Conservation (phyloP, 2,329 filamentous ascomycete genomes). For the Colletotrichum coccodes region DNA sequence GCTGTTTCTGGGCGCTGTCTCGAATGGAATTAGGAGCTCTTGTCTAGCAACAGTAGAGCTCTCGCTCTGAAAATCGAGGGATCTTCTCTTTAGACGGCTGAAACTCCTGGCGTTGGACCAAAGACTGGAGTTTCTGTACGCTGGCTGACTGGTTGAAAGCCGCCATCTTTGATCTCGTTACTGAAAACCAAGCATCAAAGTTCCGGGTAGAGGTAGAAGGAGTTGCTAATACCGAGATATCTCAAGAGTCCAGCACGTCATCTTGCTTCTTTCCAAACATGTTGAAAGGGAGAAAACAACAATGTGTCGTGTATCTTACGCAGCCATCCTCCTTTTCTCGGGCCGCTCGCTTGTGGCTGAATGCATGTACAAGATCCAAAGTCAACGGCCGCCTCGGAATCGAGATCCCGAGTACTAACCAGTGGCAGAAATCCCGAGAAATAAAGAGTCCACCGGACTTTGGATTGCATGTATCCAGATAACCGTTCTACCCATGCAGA, state of each 20-base stretch:
- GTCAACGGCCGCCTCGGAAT: no score
- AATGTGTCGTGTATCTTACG: neutral
- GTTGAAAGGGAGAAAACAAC: neutral
- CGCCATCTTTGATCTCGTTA: neutral
- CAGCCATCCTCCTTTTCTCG: neutral
- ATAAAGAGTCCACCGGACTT: no score
- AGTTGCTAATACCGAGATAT: neutral
- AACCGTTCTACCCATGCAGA: neutral
- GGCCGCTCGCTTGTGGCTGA: no score
- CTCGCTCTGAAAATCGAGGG: neutral
- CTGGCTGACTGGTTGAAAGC: neutral
- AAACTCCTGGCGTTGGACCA: neutral
- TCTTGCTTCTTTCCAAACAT: neutral
- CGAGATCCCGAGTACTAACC: no score
- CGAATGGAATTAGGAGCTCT: neutral
- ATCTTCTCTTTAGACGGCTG: neutral
- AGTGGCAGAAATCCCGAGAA: neutral
- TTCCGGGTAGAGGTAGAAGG: no score
- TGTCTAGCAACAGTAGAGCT: neutral
- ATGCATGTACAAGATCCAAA: no score
- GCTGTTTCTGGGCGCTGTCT: neutral
- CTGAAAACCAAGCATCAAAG: neutral
- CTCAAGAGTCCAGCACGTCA: neutral
- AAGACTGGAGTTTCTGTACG: neutral
- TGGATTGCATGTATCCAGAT: neutral